Evolutionary conservation across 345 rosid genomes (phyloP), one percentile per base, ranked within the genome.

Genomic region (Brassica rapa): DNA sequence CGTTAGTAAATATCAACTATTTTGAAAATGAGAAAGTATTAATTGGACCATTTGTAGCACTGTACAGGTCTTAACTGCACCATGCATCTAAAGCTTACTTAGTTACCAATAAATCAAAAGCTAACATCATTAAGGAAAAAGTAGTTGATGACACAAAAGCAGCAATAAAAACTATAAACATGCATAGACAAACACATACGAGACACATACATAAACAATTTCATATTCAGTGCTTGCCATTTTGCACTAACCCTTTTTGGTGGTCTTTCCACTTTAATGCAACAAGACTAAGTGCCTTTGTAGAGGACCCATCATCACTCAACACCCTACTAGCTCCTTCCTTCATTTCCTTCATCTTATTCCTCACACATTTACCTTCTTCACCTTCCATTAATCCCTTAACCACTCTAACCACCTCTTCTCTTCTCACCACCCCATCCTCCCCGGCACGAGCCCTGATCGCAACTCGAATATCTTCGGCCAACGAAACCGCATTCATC

Each of bases 341-440:
- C 77, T 89, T 80, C 41, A 93, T 67, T 3, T 85, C 86, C 71
- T 81, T 88, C 89, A 93, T 87, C 60, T 82, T 79, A 23, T 81
- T 81, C 51, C 91, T 81, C 6, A 90, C 83, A 8, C 21, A 68
- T 82, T 86, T 91, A 11, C 99, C 99, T 74, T 89, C 86, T 73
- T 90, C 88, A 0, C 95, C 98, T 80, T 88, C 94, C 89, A 93
- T 88, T 1, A 93, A 67, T 6, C 77, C 84, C 74, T 84, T 88
- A 3, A 86, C 95, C 6, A 80, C 83, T 43, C 72, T 79, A 0
- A 84, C 86, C 4, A 93, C 85, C 77, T 90, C 92, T 9, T 85
- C 88, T 75, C 87, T 84, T 37, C 66, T 77, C 16, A 90, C 64
- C 0, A 86, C 0, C 11, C 89, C 88, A 70, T 86, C 86, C 4